Conservation (phyloP, 108 stramenopile species). For the Cylindrotheca closterium region DNA sequence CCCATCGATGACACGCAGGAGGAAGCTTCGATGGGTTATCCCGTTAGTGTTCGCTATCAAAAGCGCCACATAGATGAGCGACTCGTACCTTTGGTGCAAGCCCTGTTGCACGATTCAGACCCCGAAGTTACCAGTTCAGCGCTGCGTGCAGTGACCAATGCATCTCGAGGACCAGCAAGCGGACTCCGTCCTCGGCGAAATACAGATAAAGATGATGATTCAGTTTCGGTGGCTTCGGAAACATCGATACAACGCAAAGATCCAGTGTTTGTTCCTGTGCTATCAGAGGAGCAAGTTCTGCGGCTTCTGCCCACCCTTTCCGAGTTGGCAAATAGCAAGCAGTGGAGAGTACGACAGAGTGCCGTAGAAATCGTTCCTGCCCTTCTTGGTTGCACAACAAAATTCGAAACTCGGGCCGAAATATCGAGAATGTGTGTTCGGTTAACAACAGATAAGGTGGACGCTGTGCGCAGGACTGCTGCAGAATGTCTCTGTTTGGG, state of each 20-base stretch:
- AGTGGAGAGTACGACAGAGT: constrained; percentile 89
- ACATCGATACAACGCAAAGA: constrained; percentile 55
- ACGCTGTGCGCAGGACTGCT: constrained; percentile 81
- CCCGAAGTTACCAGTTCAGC: constrained; percentile 88
- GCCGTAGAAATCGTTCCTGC: constrained; percentile 93
- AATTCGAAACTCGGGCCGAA: constrained; percentile 76
- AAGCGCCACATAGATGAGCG: constrained; percentile 84
- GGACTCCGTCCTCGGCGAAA: constrained; percentile 42
- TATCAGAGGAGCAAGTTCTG: constrained; percentile 82
- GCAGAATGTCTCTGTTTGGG: constrained; percentile 85
- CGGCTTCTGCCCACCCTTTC: constrained; percentile 82
- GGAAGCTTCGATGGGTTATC: constrained; percentile 20
- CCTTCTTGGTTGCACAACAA: constrained; percentile 78
- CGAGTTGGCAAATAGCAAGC: constrained; percentile 74
- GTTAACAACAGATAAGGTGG: constrained; percentile 79
- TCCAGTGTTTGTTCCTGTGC: constrained; percentile 83
- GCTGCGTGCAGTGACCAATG: constrained; percentile 87
- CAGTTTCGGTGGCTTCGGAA: constrained; percentile 63
- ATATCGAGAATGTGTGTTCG: constrained; percentile 76
- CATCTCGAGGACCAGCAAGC: constrained; percentile 62
- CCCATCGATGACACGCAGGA: constrained; percentile 19
- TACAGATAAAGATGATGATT: constrained; percentile 65
- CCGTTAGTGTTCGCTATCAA: constrained; percentile 40
- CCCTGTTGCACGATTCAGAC: constrained; percentile 77
- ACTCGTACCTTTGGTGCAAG: constrained; percentile 83